These are phyloP conservation scores for Cladochytrium replicatum DNA, from an alignment of 192 early-diverging fungal genomes.

Conservation along the genomic window DNA sequence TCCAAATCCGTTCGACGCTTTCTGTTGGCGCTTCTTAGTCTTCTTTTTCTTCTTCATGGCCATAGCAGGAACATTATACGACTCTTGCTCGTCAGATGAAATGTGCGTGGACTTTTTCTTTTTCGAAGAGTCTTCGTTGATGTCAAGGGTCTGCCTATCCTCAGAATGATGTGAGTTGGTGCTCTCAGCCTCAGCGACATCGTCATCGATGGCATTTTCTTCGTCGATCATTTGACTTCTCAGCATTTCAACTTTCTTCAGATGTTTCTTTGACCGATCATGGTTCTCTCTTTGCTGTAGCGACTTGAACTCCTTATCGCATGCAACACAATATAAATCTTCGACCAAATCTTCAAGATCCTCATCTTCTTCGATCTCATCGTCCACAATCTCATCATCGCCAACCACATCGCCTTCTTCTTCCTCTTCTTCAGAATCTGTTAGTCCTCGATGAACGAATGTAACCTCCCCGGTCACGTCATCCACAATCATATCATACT, in stretches of 20 bases:
- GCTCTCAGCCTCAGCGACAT: too few relatives aligned
- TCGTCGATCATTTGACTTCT: slow-evolving; percentile 54
- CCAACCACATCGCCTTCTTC: slow-evolving; percentile 31
- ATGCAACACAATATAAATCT: slow-evolving; percentile 75
- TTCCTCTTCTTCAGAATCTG: slow-evolving; percentile 19
- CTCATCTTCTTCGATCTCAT: slow-evolving; percentile 18
- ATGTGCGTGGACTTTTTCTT: too few relatives aligned
- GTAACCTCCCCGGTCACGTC: too few relatives aligned
- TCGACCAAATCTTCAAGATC: slow-evolving; percentile 17
- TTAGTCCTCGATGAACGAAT: too few relatives aligned
- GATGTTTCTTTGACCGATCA: slow-evolving; percentile 77
- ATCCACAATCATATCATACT: too few relatives aligned
- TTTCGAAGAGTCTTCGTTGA: background rate
- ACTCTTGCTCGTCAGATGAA: too few relatives aligned
- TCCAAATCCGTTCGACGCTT: too few relatives aligned
- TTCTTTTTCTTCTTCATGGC: slow-evolving; percentile 2
- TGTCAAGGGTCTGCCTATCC: background rate
- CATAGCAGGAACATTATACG: too few relatives aligned
- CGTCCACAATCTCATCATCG: slow-evolving; percentile 23
- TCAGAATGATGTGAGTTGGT: background rate
- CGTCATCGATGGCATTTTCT: slow-evolving; percentile 16
- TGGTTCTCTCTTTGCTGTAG: slow-evolving; percentile 66
- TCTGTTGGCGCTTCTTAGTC: background rate
- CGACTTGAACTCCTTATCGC: slow-evolving; percentile 78
- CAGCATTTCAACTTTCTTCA: slow-evolving; percentile 65